Percentiles rank a stretch among this genome's conserved stretches.
Conservation (phyloP, 2,329 filamentous ascomycete species). For the Colletotrichum costaricense region DNA sequence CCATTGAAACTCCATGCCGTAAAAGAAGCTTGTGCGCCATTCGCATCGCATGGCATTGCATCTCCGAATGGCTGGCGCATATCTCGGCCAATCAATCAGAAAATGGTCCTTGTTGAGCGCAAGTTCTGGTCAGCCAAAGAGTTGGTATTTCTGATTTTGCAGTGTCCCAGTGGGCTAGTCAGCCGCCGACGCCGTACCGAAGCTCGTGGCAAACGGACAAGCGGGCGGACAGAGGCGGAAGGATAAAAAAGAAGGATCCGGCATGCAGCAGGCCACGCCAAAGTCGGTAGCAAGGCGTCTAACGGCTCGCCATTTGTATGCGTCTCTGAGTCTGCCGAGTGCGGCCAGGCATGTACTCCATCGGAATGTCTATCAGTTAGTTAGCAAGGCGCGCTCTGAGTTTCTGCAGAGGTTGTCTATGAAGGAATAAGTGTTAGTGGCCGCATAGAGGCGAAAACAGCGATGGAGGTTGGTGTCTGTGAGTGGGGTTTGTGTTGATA, state of each 20-base stretch:
- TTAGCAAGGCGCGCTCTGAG: too few relatives aligned
- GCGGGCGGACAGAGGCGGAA: background rate
- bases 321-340: background rate
- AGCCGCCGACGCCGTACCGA: background rate
- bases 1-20: background rate
- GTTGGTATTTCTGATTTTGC: background rate
- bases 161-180: constrained; percentile 6
- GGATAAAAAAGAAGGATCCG: background rate
- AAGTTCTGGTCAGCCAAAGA: background rate
- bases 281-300: constrained; percentile 17
- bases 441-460: background rate
- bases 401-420: too few relatives aligned
- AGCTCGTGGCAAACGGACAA: constrained; percentile 3
- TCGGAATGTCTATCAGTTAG: too few relatives aligned
- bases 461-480: background rate
- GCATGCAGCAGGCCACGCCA: constrained; percentile 10
- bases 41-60: background rate
- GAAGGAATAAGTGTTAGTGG: too few relatives aligned
- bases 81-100: background rate
- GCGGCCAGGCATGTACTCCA: too few relatives aligned
- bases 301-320: background rate
- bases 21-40: constrained; percentile 15
- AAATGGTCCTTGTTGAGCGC: background rate
- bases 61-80: background rate
- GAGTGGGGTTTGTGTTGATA: background rate